phyloP scores from a whole-genome alignment of 345 rosid genomes.

The Hibiscus syriacus region DNA sequence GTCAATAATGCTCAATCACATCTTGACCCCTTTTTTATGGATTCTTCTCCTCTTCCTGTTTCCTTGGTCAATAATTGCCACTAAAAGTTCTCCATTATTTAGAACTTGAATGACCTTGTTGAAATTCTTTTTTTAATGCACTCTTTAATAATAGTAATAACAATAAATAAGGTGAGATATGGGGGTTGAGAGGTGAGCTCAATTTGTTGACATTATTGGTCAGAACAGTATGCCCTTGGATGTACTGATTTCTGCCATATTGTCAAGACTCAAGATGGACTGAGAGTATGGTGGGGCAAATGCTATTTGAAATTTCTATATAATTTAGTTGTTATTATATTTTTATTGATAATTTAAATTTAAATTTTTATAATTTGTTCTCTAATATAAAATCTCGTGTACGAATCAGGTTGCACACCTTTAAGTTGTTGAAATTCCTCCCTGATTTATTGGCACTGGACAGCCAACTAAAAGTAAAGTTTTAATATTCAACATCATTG shows the following conservation, averaged over 20 bases:
- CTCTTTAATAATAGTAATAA: neutral
- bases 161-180: neutral
- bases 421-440: slow-evolving; percentile 8
- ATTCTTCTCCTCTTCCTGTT: no score
- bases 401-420: no score
- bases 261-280: no score
- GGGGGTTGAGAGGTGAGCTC: slow-evolving; percentile 10
- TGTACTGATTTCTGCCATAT: neutral
- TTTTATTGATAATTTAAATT: no score
- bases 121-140: neutral
- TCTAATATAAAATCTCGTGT: no score
- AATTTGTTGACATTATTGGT: slow-evolving; percentile 12
- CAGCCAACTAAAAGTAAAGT: neutral
- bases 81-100: neutral
- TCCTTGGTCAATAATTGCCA: neutral
- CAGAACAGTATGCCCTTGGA: slow-evolving; percentile 2
- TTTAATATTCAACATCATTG: slow-evolving; percentile 12
- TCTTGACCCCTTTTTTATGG: no score
- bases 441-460: slow-evolving; percentile 15
- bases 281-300: no score
- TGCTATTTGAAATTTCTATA: no score
- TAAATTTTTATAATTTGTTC: no score
- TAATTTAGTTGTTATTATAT: no score
- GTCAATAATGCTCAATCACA: no score
- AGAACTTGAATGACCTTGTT: neutral